Conservation (phyloP, 2,329 filamentous ascomycete species). For the Boeremia exigua region DNA sequence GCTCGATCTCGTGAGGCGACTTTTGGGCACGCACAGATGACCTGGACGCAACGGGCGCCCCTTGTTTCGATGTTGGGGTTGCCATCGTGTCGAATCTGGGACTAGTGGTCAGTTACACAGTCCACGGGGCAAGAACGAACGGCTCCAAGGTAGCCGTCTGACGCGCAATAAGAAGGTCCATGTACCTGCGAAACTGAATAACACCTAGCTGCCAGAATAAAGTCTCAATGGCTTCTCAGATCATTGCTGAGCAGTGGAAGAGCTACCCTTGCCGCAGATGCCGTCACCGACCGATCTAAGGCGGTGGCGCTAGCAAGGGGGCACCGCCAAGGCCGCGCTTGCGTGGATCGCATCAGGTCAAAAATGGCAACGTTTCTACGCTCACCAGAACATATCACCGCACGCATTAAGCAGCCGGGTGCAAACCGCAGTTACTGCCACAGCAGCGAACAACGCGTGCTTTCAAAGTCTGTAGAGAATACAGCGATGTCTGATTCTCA, state of each 20-base stretch:
- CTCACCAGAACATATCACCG: constrained; percentile 30
- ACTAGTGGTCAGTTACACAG: constrained; percentile 28
- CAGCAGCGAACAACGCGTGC: constrained; percentile 34
- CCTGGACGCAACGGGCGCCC: constrained; percentile 3
- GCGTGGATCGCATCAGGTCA: constrained; percentile 21
- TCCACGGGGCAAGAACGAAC: not conserved
- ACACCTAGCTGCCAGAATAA: constrained; percentile 23
- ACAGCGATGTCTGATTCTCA: constrained; percentile 44
- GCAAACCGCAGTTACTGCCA: constrained; percentile 37
- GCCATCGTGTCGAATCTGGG: constrained; percentile 14
- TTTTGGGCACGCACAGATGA: constrained; percentile 2
- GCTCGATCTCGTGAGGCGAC: constrained; percentile 59
- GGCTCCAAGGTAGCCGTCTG: not conserved
- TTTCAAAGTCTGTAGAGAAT: constrained; percentile 33
- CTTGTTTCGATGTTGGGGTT: constrained; percentile 13
- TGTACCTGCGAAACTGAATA: not conserved
- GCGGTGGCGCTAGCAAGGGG: constrained; percentile 24
- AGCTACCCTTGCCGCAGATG: constrained; percentile 13
- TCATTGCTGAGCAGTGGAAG: constrained; percentile 6
- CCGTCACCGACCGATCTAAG: constrained; percentile 10
- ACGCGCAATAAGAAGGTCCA: not conserved
- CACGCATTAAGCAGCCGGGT: constrained; percentile 36
- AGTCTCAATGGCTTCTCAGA: constrained; percentile 8
- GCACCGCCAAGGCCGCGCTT: constrained; percentile 27
- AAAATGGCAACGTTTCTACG: constrained; percentile 37